A percentile compares a stretch with the other conserved stretches of the same genome.
These are phyloP conservation scores for Grammothele lineata DNA, from an alignment of 768 basidiomycete genomes.

Conservation along the genomic window DNA sequence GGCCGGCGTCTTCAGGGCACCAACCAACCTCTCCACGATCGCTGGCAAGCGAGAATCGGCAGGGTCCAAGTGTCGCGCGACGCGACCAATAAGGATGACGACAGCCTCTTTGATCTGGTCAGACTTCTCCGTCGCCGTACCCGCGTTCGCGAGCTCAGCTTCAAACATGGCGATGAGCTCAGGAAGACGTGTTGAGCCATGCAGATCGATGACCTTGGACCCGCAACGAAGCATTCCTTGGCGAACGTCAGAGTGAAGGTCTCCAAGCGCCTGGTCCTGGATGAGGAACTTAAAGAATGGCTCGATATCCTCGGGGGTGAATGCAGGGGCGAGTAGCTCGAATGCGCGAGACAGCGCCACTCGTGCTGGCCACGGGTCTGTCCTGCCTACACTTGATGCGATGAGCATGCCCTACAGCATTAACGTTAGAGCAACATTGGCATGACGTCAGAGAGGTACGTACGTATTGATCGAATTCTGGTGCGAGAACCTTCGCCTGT, in stretches of 20 bases:
- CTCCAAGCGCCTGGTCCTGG: slow-evolving; percentile 82
- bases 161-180: slow-evolving; percentile 82
- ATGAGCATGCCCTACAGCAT: slow-evolving; percentile 78
- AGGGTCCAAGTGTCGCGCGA: slow-evolving; percentile 81
- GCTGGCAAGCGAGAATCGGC: slow-evolving; percentile 72
- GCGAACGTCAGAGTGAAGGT: slow-evolving; percentile 76
- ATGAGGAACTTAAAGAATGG: slow-evolving; percentile 85
- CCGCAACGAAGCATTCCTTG: slow-evolving; percentile 86
- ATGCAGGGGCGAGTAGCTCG: slow-evolving; percentile 59
- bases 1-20: slow-evolving; percentile 88
- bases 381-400: slow-evolving; percentile 75
- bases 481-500: slow-evolving; percentile 80
- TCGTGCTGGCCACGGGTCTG: slow-evolving; percentile 86
- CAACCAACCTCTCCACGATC: slow-evolving; percentile 82
- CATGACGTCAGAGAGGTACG: slow-evolving; percentile 22
- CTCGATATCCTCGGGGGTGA: slow-evolving; percentile 56
- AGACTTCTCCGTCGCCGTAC: slow-evolving; percentile 59
- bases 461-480: slow-evolving; percentile 92
- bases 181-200: slow-evolving; percentile 69
- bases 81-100: slow-evolving; percentile 89
- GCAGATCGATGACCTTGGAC: slow-evolving; percentile 73
- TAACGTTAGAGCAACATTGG: background rate
- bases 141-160: slow-evolving; percentile 49
- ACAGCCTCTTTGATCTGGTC: slow-evolving; percentile 94
- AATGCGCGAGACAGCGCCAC: slow-evolving; percentile 70